Evolutionary conservation across 139 green algal genomes (phyloP).

Genomic region (Pycnococcus provasolii): DNA sequence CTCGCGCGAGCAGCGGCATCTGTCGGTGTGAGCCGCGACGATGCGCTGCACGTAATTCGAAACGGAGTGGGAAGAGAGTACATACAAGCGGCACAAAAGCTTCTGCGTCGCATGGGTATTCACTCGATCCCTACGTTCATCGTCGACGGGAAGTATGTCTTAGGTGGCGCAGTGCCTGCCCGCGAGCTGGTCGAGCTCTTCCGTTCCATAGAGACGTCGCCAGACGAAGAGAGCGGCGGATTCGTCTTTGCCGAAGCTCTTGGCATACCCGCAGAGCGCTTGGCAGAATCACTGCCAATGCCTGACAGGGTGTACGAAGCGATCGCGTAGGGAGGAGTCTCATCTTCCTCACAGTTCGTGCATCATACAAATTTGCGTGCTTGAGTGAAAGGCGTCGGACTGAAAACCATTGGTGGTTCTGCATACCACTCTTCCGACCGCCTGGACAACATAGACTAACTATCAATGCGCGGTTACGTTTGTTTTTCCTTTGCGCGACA

Average conservation of each 20-base stretch:
- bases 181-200: conserved; percentile 10
- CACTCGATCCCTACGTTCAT: conserved; percentile 26
- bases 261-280: conserved; percentile 5
- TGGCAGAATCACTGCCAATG: conserved; percentile 7
- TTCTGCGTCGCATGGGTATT: conserved; percentile 12
- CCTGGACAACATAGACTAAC: too few species aligned
- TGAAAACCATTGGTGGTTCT: too few species aligned
- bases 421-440: too few species aligned
- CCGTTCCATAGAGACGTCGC: conserved; percentile 12
- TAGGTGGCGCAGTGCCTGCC: conserved; percentile 10
- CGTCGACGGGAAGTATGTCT: conserved; percentile 6
- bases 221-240: neutral
- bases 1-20: conserved; percentile 1
- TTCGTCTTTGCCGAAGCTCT: conserved; percentile 11
- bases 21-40: neutral
- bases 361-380: too few species aligned
- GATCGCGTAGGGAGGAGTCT: too few species aligned
- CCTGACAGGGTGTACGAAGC: too few species aligned
- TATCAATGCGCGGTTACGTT: too few species aligned
- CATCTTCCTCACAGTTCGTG: too few species aligned
- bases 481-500: too few species aligned
- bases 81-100: neutral
- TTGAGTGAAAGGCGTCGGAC: too few species aligned
- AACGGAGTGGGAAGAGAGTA: conserved; percentile 8
- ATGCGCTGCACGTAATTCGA: conserved; percentile 3